Percentiles rank a stretch among this genome's conserved stretches.
These are phyloP conservation scores for Paraurostyla sp. DNA, from an alignment of 73 alveolate species.

Conservation along the genomic window DNA sequence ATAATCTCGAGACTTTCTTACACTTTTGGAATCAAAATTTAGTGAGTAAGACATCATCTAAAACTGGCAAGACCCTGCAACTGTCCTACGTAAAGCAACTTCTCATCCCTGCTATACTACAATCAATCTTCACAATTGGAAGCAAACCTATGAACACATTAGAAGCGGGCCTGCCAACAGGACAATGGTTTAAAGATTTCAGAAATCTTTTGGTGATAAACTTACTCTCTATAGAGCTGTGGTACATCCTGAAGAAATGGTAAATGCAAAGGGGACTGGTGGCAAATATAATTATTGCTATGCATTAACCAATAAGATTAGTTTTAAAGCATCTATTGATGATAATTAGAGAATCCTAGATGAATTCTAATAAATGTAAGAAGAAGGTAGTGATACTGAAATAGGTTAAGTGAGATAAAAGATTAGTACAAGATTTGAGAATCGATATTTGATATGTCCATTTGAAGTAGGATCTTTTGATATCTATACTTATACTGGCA, in stretches of 20 bases:
- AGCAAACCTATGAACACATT: slow-evolving; percentile 51
- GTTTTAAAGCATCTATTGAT: not conserved
- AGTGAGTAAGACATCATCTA: slow-evolving; percentile 3
- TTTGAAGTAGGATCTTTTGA: slow-evolving; percentile 49
- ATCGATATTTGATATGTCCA: slow-evolving; percentile 29
- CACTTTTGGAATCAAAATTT: not conserved
- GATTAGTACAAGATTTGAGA: slow-evolving; percentile 20
- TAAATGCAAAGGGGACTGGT: slow-evolving; percentile 43
- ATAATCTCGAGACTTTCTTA: slow-evolving; percentile 27
- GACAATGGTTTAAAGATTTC: slow-evolving; percentile 49
- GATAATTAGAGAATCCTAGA: not conserved
- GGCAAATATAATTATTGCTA: slow-evolving; percentile 49
- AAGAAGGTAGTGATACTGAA: not conserved
- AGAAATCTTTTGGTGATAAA: slow-evolving; percentile 54
- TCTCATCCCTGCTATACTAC: slow-evolving; percentile 42
- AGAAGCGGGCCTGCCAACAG: slow-evolving; percentile 39
- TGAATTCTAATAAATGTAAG: not conserved
- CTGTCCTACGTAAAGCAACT: slow-evolving; percentile 46
- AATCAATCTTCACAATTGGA: slow-evolving; percentile 50
- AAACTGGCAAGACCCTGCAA: slow-evolving; percentile 44
- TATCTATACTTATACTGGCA: slow-evolving; percentile 31
- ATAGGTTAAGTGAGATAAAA: not conserved
- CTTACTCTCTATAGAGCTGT: slow-evolving; percentile 28
- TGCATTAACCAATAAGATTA: slow-evolving; percentile 42
- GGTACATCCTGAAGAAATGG: slow-evolving; percentile 47